These are phyloP conservation scores for Cladophialophora immunda DNA, from an alignment of 2,329 filamentous ascomycete species.

Conservation along the genomic window DNA sequence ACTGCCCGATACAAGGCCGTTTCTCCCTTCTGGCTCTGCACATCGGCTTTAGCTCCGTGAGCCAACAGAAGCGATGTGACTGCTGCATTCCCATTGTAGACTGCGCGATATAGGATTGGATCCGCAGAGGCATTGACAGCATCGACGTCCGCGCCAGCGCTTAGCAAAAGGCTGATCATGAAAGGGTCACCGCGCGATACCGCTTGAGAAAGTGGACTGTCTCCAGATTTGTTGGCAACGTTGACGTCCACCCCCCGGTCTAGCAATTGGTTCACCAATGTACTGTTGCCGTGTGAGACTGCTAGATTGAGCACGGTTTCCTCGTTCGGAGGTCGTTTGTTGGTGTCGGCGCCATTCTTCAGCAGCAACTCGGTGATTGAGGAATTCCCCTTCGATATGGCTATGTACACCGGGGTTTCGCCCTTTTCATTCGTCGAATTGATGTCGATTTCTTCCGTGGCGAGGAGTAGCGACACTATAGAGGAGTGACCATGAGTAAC, in stretches of 20 bases:
- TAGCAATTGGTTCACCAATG: neutral
- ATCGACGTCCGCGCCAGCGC: conserved; percentile 9
- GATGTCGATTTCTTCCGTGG: neutral
- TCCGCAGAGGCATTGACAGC: neutral
- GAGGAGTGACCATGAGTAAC: conserved; percentile 3
- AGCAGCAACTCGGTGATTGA: neutral
- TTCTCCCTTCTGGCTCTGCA: conserved; percentile 2
- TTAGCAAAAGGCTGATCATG: conserved; percentile 6
- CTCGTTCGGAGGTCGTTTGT: neutral
- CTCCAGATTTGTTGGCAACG: conserved; percentile 7
- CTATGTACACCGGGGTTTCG: conserved; percentile 1
- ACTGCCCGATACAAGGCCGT: conserved; percentile 5
- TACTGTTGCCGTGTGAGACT: conserved; percentile 5
- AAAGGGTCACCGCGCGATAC: neutral
- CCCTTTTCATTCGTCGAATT: neutral
- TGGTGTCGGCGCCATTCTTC: conserved; percentile 2
- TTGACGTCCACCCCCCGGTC: conserved; percentile 11
- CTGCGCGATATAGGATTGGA: conserved; percentile 6
- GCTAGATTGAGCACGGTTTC: conserved; percentile 9
- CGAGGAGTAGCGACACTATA: conserved; percentile 3
- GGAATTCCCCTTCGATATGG: neutral
- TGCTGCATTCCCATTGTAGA: neutral
- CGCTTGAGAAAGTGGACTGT: conserved; percentile 8
- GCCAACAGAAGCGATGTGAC: neutral
- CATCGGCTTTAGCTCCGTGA: neutral